A percentile compares a stretch with the other conserved stretches of the same genome.
Evolutionary conservation across 2,329 filamentous ascomycete genomes (phyloP).

Genomic region (Ophioceras dolichostomum): DNA sequence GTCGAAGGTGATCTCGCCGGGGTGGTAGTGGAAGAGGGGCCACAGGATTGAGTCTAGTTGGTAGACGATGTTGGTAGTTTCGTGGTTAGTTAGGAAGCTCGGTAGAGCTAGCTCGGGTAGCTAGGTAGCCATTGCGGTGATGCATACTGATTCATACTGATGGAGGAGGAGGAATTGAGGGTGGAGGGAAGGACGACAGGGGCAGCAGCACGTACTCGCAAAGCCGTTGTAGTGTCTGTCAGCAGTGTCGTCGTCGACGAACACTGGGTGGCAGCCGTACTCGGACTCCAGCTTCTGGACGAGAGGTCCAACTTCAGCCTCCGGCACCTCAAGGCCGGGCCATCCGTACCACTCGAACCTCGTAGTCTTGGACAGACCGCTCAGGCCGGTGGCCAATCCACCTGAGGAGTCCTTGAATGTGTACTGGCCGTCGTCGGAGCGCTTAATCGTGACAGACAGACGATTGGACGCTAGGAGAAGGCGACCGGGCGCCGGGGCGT

Average conservation of each 20-base stretch:
- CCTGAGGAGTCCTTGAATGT: slow-evolving; percentile 94
- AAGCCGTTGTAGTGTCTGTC: slow-evolving; percentile 98
- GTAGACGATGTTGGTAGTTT: no score
- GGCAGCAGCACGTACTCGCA: slow-evolving; percentile 53
- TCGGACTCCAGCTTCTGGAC: slow-evolving; percentile 72
- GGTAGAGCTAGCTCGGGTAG: no score
- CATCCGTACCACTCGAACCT: slow-evolving; percentile 98
- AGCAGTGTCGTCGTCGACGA: slow-evolving; percentile 84
- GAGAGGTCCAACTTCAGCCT: slow-evolving; percentile 64
- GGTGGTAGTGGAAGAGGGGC: slow-evolving; percentile 98
- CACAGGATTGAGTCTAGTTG: slow-evolving; percentile 81
- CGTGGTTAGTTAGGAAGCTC: no score
- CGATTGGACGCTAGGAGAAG: slow-evolving; percentile 89
- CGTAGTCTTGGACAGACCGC: slow-evolving; percentile 81
- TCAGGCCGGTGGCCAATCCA: slow-evolving; percentile 85
- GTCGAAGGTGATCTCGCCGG: slow-evolving; percentile 95
- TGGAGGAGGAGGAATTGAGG: no score
- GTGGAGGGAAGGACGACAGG: background rate
- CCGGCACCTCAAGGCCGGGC: slow-evolving; percentile 86
- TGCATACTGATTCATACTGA: no score
- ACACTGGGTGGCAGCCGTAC: slow-evolving; percentile 82
- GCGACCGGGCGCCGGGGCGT: slow-evolving; percentile 27
- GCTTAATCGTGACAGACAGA: slow-evolving; percentile 92
- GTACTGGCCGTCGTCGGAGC: slow-evolving; percentile 82
- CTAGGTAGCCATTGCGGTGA: no score